Base-by-base conservation (phyloP, 306 rosid genomes). In the Prunus fruticosa region DNA sequence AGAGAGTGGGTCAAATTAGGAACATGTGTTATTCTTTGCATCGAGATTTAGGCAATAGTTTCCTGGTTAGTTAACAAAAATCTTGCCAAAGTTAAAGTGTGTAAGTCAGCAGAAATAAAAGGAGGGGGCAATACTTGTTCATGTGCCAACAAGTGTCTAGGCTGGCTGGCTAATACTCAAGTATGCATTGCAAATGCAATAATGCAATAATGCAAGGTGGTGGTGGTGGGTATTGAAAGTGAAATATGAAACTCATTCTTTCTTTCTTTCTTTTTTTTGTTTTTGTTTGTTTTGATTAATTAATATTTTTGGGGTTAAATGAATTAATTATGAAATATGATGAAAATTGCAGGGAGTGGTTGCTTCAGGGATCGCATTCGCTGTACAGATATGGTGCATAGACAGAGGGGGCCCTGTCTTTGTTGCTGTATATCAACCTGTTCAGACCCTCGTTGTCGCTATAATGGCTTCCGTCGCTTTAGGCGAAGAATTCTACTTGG, bases 391-490 rank as follows among this genome's bases (percentile, higher is more conserved):
- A 84, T 95, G 99, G 99, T 95, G 99, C 97, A 92, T 95, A 18
- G 97, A 95, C 88, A 95, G 96, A 83, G 99, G 99, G 23, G 99
- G 99, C 81, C 99, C 99, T 45, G 99, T 95, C 41, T 95, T 95
- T 47, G 99, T 95, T 4, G 99, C 99, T 0, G 99, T 95, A 51
- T 95, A 95, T 87, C 99, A 95, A 61, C 99, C 99, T 74, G 97
- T 95, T 87, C 99, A 95, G 82, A 95, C 99, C 75, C 97, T 95
- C 23, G 96, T 85, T 56, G 99, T 95, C 72, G 99, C 99, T 77
- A 78, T 95, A 25, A 90, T 95, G 99, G 96, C 99, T 82, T 89
- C 99, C 78, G 1, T 92, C 76, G 97, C 99, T 83, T 88, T 95
- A 69, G 93, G 99, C 58, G 99, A 95, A 78, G 84, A 95, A 81